A percentile compares a stretch with the other conserved stretches of the same genome.
phyloP scores from a whole-genome alignment of 805 yeast species.

The Wickerhamomyces canadensis region DNA sequence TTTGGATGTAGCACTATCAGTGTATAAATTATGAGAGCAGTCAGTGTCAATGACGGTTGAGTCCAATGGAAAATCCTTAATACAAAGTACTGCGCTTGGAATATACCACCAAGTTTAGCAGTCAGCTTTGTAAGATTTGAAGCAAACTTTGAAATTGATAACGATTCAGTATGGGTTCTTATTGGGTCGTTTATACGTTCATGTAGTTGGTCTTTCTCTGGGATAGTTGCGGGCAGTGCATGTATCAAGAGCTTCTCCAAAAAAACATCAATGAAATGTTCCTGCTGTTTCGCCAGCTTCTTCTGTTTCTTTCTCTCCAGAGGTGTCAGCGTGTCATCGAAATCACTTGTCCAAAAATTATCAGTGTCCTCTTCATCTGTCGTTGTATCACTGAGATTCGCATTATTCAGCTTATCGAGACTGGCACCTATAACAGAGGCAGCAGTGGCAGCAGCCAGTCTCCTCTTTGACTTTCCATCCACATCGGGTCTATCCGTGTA shows the following conservation, averaged over 20 bases:
- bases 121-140: conserved; percentile 55
- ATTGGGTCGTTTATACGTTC: conserved; percentile 39
- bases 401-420: conserved; percentile 29
- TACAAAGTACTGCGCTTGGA: conserved; percentile 55
- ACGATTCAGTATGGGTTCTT: conserved; percentile 39
- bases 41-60: conserved; percentile 62
- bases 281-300: conserved; percentile 16
- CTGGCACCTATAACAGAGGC: conserved; percentile 41
- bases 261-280: conserved; percentile 54
- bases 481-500: conserved; percentile 13
- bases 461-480: conserved; percentile 9
- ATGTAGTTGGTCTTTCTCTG: conserved; percentile 41
- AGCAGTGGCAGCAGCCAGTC: conserved; percentile 35
- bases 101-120: conserved; percentile 47
- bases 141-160: conserved; percentile 53
- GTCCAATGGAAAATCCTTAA: conserved; percentile 69
- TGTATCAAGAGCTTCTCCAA: conserved; percentile 48
- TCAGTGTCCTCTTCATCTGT: conserved; percentile 23
- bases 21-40: conserved; percentile 54
- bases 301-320: conserved; percentile 7
- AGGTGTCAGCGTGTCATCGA: conserved; percentile 1
- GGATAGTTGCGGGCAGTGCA: conserved; percentile 42
- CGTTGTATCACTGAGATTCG: conserved; percentile 7
- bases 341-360: conserved; percentile 21
- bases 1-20: conserved; percentile 68